Evolutionary conservation across 306 rosid species (phyloP), one percentile per base, ranked within the genome.

Genomic region (Senna tora): DNA sequence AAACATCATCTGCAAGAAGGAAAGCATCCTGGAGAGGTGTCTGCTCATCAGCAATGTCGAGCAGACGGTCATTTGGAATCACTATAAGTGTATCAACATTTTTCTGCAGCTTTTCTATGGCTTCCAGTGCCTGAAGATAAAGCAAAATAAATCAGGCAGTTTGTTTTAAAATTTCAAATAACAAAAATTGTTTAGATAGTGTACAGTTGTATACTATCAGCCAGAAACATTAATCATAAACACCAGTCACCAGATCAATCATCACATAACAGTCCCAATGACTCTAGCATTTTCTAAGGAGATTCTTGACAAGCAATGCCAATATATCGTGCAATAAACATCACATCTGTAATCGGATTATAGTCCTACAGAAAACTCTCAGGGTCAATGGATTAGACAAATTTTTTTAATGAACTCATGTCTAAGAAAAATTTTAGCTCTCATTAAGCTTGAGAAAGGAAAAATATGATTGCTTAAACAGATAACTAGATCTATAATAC

Each of bases 11-110:
- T 10, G 97, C 98, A 66, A 93, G 92, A 72, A 73, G 92, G 77
- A 93, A 93, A 76, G 98, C 97, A 76, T 90, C 97, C 77, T 88
- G 93, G 71, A 93, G 97, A 33, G 97, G 89, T 17, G 88, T 93
- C 77, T 93, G 97, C 82, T 90, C 98, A 81, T 90, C 97, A 67
- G 97, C 93, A 69, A 93, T 82, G 83, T 88, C 98, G 75, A 93
- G 98, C 60, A 93, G 86, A 57, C 98, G 97, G 72, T 93, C 98
- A n/a, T 93, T 93, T 21, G 98, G 98, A 72, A 93, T 93, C 51
- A 93, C 96, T 75, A 93, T 93, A 63, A 93, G 97, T 60, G 98
- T 93, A 72, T 93, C 98, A 30, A 93, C 98, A 81, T 90, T 93
- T 83, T 87, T 88, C 96, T 93, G 98, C 81, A 93, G 65, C 76